Conservation (phyloP, 73 alveolate genomes). For the Paramecium primaurelia region DNA sequence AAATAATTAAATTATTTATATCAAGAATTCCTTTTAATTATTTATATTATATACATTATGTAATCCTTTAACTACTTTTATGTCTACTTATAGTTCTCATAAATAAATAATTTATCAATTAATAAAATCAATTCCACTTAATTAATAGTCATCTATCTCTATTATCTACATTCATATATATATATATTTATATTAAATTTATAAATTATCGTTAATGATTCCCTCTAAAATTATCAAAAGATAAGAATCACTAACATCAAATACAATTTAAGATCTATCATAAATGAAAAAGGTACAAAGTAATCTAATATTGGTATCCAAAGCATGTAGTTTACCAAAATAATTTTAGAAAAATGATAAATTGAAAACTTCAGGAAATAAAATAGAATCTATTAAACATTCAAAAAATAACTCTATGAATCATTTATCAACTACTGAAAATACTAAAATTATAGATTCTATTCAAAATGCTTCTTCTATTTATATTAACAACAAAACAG, state of each 20-base stretch:
- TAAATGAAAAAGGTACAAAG: neutral
- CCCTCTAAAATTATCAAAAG: slow-evolving; percentile 9
- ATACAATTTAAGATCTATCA: neutral
- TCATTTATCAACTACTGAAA: neutral
- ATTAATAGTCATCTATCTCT: neutral
- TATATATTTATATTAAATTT: neutral
- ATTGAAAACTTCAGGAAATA: neutral
- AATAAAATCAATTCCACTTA: neutral
- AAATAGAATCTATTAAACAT: neutral
- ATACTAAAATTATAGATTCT: neutral
- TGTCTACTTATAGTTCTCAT: neutral
- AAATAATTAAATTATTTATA: neutral
- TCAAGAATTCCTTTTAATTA: neutral
- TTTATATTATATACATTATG: neutral
- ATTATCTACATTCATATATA: neutral
- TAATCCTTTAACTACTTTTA: neutral
- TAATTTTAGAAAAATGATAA: neutral
- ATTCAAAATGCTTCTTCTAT: neutral
- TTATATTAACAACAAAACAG: neutral
- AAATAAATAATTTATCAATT: neutral
- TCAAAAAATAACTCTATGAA: neutral
- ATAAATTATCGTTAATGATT: slow-evolving; percentile 7
- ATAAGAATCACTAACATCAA: neutral
- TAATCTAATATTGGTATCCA: neutral
- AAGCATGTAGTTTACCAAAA: neutral